Evolutionary conservation across 345 rosid genomes (phyloP).

Genomic region (Noccaea caerulescens): DNA sequence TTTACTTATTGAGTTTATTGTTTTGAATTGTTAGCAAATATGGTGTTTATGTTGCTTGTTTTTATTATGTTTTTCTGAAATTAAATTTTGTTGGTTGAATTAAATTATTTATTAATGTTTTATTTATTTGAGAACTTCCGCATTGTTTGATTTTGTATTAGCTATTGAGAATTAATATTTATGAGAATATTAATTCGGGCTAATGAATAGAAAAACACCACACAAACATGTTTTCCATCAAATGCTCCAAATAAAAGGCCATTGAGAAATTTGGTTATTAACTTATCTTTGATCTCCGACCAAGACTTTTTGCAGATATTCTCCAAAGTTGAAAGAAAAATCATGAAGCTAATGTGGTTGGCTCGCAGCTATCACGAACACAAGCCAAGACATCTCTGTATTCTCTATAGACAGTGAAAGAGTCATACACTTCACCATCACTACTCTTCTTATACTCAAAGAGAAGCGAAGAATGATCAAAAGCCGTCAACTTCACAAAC

Average conservation of each 20-base stretch:
- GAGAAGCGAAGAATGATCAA: slow-evolving; percentile 64
- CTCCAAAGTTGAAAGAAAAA: background rate
- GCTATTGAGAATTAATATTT: no score
- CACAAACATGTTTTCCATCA: background rate
- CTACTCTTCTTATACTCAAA: slow-evolving; percentile 86
- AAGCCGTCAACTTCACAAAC: slow-evolving; percentile 77
- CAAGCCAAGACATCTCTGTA: slow-evolving; percentile 81
- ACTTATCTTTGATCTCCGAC: background rate
- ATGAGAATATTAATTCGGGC: no score
- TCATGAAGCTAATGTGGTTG: slow-evolving; percentile 68
- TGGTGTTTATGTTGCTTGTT: no score
- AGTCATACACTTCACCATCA: slow-evolving; percentile 70
- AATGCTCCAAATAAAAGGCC: background rate
- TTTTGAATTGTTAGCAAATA: no score
- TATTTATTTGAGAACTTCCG: no score
- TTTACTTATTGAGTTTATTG: no score
- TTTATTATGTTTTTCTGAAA: no score
- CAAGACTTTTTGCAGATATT: background rate
- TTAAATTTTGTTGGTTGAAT: no score
- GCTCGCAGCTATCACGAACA: slow-evolving; percentile 63
- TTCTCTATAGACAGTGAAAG: slow-evolving; percentile 74
- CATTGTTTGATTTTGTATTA: no score
- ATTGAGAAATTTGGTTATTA: background rate
- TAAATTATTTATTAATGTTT: no score
- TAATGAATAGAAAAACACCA: no score